Evolutionary conservation across 2,329 filamentous ascomycete species (phyloP).

Genomic region (Neonectria hederae): DNA sequence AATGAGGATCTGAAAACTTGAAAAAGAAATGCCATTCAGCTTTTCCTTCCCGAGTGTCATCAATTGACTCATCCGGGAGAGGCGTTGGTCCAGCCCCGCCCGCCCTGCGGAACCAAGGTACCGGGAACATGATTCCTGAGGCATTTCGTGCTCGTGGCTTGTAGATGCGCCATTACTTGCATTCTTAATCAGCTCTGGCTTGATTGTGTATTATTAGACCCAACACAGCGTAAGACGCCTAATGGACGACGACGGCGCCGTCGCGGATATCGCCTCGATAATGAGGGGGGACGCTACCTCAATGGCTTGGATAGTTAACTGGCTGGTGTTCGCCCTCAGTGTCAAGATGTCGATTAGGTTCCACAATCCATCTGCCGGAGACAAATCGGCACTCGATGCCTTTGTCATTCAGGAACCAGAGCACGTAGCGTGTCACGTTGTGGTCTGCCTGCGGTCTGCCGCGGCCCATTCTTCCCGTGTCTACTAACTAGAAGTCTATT

Average conservation of each 20-base stretch:
- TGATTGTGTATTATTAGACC: not conserved
- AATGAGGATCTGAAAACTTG: not conserved
- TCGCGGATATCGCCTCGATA: not conserved
- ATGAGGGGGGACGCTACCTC: not conserved
- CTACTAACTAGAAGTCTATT: not conserved
- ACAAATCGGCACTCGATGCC: not conserved
- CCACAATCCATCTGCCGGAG: conserved; percentile 3
- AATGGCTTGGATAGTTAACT: not conserved
- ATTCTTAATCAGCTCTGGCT: not conserved
- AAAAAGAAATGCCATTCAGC: not conserved
- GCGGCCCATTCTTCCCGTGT: conserved; percentile 9
- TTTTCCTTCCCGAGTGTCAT: not conserved
- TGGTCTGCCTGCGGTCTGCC: not conserved
- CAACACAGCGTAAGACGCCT: not conserved
- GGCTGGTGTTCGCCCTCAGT: not conserved
- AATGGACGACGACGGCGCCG: conserved; percentile 1
- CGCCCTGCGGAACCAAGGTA: not conserved
- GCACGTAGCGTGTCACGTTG: conserved; percentile 3
- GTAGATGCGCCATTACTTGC: not conserved
- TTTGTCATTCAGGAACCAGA: not conserved
- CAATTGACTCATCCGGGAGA: not conserved
- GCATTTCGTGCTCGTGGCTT: not conserved
- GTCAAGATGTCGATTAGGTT: conserved; percentile 1
- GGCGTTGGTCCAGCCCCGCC: not conserved
- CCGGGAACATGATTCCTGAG: conserved; percentile 2